Conservation (phyloP, 1,284 basidiomycete genomes). For the Leccinum pallidistipes region DNA sequence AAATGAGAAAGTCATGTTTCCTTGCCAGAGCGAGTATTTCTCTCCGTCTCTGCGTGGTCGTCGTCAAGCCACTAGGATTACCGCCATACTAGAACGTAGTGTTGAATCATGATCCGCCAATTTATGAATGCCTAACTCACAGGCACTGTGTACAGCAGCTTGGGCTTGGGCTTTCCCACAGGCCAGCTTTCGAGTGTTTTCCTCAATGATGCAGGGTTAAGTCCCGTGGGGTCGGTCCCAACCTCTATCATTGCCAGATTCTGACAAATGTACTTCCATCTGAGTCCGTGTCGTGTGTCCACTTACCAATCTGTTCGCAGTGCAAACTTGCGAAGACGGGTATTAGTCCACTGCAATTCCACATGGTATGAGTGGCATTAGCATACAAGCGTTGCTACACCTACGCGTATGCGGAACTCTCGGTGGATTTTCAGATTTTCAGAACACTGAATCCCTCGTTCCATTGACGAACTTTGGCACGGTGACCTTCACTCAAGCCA, state of each 20-base stretch:
- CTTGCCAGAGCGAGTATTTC: conserved; percentile 72
- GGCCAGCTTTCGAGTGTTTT: conserved; percentile 75
- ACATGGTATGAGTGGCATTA: background rate
- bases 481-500: too few relatives aligned
- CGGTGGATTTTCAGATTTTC: too few relatives aligned
- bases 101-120: background rate
- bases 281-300: background rate
- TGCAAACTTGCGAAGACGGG: conserved; percentile 56
- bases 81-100: conserved; percentile 56
- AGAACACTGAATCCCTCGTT: too few relatives aligned
- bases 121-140: conserved; percentile 37
- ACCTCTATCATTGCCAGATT: conserved; percentile 52
- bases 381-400: background rate
- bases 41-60: conserved; percentile 65
- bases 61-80: conserved; percentile 80
- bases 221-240: conserved; percentile 72
- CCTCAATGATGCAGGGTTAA: conserved; percentile 61
- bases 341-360: conserved; percentile 49
- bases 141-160: conserved; percentile 78
- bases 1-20: conserved; percentile 74
- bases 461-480: too few relatives aligned
- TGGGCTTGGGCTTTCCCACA: conserved; percentile 66
- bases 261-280: background rate
- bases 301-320: conserved; percentile 61
- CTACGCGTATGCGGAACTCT: conserved; percentile 3